Base-by-base conservation (phyloP, 2,329 filamentous ascomycete genomes). In the Ophiostoma quercus region DNA sequence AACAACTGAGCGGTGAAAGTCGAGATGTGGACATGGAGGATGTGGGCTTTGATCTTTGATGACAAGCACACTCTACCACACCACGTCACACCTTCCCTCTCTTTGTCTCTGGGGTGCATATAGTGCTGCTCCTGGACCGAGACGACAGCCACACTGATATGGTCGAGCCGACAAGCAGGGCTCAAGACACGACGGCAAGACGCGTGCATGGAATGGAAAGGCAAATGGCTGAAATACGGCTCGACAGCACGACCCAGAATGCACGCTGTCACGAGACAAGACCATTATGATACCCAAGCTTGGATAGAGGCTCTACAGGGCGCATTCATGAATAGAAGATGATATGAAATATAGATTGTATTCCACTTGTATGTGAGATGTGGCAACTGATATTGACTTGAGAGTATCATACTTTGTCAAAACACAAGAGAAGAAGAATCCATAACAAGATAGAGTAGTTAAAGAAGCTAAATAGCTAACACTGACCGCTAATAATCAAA, bases 1-100 rank as follows among this genome's bases (percentile, higher is more conserved):
- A 88, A 89, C 79, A 89, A 90, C 76, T 89, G 81, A 74, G 62
- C 32, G 25, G 25, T 19, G 32, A 2, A 2, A 34, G 29, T 8
- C n/a, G 11, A 22, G 54, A 43, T 14, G 54, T 11, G 4, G 43
- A 41, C 22, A 2, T 65, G 19, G n/a, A 25, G 2, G 43, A 5
- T 6, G 43, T 19, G 16, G 43, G 19, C 43, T 47, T n/a, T 47
- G 16, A 47, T 29, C 16, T 7, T 29, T 29, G 25, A 29, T 29
- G 25, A n/a, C 16, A n/a, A 16, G 43, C 43, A 47, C 43, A 19
- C 3, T 47, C 6, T 37, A 7, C 60, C 60, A 57, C n/a, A n/a
- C 11, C 62, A n/a, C 19, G 32, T 11, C 19, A 7, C 34, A 39
- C 1, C 60, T n/a, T 32, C 34, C 34, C 7, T 39, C 62, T 39